Percentiles rank a stretch among this genome's conserved stretches.
Evolutionary conservation across 2,329 filamentous ascomycete species (phyloP).

Genomic region (Fusarium clavum): DNA sequence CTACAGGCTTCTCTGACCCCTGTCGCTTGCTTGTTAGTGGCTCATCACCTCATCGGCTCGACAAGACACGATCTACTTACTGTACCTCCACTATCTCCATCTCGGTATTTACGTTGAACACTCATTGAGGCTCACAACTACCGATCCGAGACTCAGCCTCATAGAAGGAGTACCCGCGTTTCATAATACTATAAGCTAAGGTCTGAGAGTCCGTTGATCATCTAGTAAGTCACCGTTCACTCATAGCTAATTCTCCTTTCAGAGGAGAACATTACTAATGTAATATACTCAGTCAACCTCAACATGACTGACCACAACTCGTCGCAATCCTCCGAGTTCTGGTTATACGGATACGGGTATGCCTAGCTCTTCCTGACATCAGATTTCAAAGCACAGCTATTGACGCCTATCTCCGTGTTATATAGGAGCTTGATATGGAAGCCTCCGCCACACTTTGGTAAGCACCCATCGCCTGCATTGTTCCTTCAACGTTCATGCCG

Average conservation of each 20-base stretch:
- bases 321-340: conserved; percentile 73
- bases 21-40: conserved; percentile 28
- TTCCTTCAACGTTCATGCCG: conserved; percentile 1
- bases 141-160: background rate
- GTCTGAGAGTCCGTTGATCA: background rate
- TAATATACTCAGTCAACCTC: background rate
- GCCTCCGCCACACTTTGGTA: conserved; percentile 95
- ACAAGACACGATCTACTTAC: conserved; percentile 11
- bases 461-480: conserved; percentile 60
- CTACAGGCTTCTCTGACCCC: conserved; percentile 26
- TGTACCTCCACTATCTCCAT: conserved; percentile 14
- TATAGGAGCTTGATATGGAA: conserved; percentile 94
- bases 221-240: background rate
- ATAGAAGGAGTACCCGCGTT: background rate
- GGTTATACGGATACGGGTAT: conserved; percentile 97
- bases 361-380: conserved; percentile 36
- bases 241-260: background rate
- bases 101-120: background rate
- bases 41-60: conserved; percentile 18
- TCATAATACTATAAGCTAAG: background rate
- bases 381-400: conserved; percentile 11
- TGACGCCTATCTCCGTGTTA: conserved; percentile 15
- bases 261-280: conserved; percentile 29
- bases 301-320: conserved; percentile 54
- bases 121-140: conserved; percentile 5